phyloP scores from a whole-genome alignment of 108 stramenopile species.

The Schizochytrium sp. region DNA sequence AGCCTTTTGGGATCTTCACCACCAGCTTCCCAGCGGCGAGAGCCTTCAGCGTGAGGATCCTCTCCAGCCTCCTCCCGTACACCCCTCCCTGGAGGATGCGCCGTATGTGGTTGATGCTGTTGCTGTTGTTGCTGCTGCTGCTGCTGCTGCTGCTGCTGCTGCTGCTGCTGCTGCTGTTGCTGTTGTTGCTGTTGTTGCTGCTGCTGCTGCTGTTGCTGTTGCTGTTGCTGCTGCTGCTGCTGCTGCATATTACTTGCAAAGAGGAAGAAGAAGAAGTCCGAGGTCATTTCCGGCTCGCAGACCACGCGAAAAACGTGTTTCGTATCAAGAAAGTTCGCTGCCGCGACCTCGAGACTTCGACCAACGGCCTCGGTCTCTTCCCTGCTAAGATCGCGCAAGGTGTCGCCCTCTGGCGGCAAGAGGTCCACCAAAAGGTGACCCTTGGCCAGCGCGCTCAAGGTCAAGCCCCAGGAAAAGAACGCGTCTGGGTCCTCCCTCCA shows the following conservation, averaged over 20 bases:
- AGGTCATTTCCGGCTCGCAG: neutral
- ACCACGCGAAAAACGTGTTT: neutral
- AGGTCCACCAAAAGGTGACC: neutral
- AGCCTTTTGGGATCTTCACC: too few relatives aligned
- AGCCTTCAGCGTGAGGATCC: too few relatives aligned
- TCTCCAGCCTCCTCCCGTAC: too few relatives aligned
- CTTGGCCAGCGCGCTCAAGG: neutral
- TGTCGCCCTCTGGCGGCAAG: neutral
- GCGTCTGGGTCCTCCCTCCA: neutral
- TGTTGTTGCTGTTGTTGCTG: neutral
- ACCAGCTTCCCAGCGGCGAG: too few relatives aligned
- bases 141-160: neutral
- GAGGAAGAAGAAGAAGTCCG: slow-evolving; percentile 9
- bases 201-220: neutral
- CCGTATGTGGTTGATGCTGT: neutral
- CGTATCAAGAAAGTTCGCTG: neutral
- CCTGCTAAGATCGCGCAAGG: neutral
- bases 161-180: neutral
- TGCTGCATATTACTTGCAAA: neutral
- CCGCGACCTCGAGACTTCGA: neutral
- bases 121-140: neutral
- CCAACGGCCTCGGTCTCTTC: neutral
- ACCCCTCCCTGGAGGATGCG: too few relatives aligned
- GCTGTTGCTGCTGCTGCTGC: neutral
- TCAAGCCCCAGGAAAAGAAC: neutral